Evolutionary conservation across 176 grass and related monocot genomes (phyloP), one percentile per base, ranked within the genome.

Genomic region (Rhynchospora breviuscula): DNA sequence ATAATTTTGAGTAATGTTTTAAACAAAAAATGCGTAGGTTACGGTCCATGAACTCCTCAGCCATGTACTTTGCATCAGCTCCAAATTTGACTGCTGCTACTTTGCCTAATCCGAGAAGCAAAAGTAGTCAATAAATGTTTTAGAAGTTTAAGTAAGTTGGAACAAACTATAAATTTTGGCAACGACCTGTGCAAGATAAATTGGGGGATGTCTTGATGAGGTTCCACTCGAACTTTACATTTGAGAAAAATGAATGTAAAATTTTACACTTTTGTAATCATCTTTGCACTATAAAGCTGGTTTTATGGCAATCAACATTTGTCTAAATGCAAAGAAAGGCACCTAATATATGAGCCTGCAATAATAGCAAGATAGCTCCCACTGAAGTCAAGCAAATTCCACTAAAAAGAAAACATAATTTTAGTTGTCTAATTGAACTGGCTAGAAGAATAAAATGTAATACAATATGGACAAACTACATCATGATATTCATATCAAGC

Each of bases 211-310:
- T 94, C 89, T 99, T 96, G 87, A 96, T 92, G 84, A 92, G 88
- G 87, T 94, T 99, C 97, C 97, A 99, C 78, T 99, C 97, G 0
- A 85, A 17, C 84, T 99, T 99, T 49, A 99, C 97, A 65, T 96
- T 99, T 14, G 91, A n/a, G 85, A 82, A 35, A 56, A 81, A 14
- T 92, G 18, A 89, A 59, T 56, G 46, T 48, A 84, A 12, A 64
- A 63, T 40, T 40, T 47, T 47, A 63, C 26, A 13, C 63, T 60
- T 46, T 64, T 64, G 3, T 4, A 23, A 22, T 81, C 8, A 3
- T 25, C 10, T 22, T 13, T 63, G 51, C 13, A 64, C 17, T 1
- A 51, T 17, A 17, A 66, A 18, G 67, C 8, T 40, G 3, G 8
- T 23, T 64, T 83, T 57, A 40, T 53, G 3, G 21, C 23, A 3